These are phyloP conservation scores for Mortierella sp. DNA, from an alignment of 371 early-diverging fungal genomes.

Conservation along the genomic window DNA sequence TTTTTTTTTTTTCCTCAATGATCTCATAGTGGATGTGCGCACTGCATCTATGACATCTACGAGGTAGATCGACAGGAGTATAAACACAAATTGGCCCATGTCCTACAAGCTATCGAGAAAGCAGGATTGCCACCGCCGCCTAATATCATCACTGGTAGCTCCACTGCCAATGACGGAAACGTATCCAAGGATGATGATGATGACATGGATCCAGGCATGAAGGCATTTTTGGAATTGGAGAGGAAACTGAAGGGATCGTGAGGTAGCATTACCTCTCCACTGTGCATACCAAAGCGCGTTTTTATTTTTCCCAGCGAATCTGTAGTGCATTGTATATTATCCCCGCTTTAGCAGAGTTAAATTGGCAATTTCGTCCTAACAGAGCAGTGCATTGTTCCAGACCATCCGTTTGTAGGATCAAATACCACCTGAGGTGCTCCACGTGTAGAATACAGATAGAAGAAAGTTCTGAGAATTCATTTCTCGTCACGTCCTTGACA, in stretches of 20 bases:
- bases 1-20: background rate
- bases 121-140: conserved; percentile 51
- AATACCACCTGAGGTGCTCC: no score
- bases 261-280: no score
- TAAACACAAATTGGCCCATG: conserved; percentile 20
- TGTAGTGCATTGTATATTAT: no score
- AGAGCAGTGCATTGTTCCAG: no score
- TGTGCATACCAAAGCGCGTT: no score
- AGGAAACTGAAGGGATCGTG: conserved; percentile 40
- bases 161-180: background rate
- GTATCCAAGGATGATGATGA: conserved; percentile 17
- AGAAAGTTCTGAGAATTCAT: no score
- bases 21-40: conserved; percentile 43
- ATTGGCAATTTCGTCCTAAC: no score
- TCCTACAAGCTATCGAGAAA: conserved; percentile 23
- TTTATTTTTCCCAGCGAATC: no score
- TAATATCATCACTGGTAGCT: background rate
- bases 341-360: no score
- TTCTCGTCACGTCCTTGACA: no score
- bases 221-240: conserved; percentile 48
- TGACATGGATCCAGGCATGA: conserved; percentile 54
- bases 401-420: no score
- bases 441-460: no score
- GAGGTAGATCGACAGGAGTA: conserved; percentile 51
- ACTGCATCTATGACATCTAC: conserved; percentile 49